These are phyloP conservation scores for Clonostachys byssicola DNA, from an alignment of 2,329 filamentous ascomycete genomes.

Conservation along the genomic window DNA sequence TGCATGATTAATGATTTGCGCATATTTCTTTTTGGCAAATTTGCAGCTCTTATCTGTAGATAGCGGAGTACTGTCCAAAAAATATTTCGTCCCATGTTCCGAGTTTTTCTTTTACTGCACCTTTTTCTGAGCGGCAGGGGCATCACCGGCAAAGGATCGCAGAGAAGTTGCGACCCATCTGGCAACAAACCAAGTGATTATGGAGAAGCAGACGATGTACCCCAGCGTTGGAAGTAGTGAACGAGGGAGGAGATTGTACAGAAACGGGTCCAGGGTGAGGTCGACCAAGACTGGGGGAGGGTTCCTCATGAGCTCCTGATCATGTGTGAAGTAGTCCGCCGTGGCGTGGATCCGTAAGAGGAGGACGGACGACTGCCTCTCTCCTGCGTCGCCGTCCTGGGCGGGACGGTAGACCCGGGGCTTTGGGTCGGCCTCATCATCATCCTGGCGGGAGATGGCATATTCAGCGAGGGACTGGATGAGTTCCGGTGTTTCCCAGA, in stretches of 20 bases:
- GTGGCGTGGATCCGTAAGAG: slow-evolving; percentile 72
- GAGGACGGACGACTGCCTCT: slow-evolving; percentile 46
- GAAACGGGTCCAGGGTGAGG: slow-evolving; percentile 79
- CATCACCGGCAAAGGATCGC: neutral
- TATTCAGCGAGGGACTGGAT: slow-evolving; percentile 62
- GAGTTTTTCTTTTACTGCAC: neutral
- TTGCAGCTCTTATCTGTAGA: neutral
- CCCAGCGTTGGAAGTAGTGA: slow-evolving; percentile 69
- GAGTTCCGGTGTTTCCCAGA: slow-evolving; percentile 60
- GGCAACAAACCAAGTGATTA: slow-evolving; percentile 37
- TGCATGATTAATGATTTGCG: slow-evolving; percentile 5
- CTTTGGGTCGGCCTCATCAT: neutral
- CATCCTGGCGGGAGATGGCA: slow-evolving; percentile 32
- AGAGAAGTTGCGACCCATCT: slow-evolving; percentile 15
- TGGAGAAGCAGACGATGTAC: slow-evolving; percentile 64
- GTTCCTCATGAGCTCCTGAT: slow-evolving; percentile 68
- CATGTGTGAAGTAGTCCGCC: slow-evolving; percentile 80
- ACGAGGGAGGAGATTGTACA: slow-evolving; percentile 73
- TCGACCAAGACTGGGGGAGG: slow-evolving; percentile 76
- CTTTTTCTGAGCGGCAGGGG: neutral
- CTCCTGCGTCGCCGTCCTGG: slow-evolving; percentile 6
- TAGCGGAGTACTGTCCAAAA: neutral
- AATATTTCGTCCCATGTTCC: neutral
- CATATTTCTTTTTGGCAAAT: neutral
- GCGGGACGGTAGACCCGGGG: slow-evolving; percentile 1